These are phyloP conservation scores for Starmera caribaea DNA, from an alignment of 805 yeast species.

Conservation along the genomic window DNA sequence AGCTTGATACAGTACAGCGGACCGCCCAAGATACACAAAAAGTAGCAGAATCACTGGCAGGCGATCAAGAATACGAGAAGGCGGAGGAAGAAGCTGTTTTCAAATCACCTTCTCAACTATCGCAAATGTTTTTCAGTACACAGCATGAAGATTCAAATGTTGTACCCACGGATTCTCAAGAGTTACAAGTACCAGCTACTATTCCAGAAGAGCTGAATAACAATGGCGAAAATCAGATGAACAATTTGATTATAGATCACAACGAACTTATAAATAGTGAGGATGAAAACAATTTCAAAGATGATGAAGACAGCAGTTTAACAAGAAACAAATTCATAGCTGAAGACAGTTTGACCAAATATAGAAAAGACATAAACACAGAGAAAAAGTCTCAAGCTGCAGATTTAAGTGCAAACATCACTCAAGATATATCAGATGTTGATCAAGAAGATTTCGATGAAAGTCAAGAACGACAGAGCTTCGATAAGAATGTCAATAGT, in stretches of 20 bases:
- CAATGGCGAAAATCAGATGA: constrained; percentile 4
- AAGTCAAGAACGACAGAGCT: not conserved
- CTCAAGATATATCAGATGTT: constrained; percentile 20
- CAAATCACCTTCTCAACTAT: no score
- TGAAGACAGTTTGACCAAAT: constrained; percentile 14
- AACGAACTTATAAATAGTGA: not conserved
- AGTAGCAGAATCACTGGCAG: no score
- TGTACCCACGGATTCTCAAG: not conserved
- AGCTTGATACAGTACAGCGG: no score
- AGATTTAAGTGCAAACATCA: constrained; percentile 10
- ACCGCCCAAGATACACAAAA: no score
- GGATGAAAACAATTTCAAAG: not conserved
- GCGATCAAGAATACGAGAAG: no score
- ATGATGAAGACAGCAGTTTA: not conserved
- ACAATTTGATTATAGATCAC: constrained; percentile 7
- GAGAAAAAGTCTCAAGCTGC: not conserved
- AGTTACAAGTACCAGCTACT: not conserved
- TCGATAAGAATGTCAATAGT: not conserved
- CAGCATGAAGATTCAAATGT: no score
- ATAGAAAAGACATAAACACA: not conserved
- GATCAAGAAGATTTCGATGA: constrained; percentile 5
- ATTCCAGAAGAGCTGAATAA: constrained; percentile 2
- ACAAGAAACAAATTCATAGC: constrained; percentile 2
- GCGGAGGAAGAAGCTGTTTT: no score
- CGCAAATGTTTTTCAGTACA: no score